Conservation (phyloP, 2,329 filamentous ascomycete species). For the Pseudopyrenochaeta lycopersici region DNA sequence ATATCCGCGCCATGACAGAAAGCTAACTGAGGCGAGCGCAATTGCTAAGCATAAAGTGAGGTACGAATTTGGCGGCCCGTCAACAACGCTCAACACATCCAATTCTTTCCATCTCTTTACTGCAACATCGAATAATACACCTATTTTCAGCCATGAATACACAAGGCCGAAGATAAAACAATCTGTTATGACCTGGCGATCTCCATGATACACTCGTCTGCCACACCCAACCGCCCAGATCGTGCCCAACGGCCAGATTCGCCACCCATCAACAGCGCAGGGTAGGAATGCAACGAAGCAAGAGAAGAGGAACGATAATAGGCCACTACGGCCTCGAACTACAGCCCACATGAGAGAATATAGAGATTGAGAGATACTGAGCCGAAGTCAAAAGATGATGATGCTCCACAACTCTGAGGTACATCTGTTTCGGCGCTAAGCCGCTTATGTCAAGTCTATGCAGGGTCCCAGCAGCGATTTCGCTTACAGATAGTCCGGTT, state of each 20-base stretch:
- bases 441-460: conserved; percentile 29
- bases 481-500: conserved; percentile 2
- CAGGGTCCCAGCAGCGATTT: conserved; percentile 14
- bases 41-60: conserved; percentile 13
- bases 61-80: conserved; percentile 7
- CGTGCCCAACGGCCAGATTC: conserved; percentile 27
- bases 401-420: conserved; percentile 15
- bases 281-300: conserved; percentile 11
- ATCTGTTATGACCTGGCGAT: conserved; percentile 31
- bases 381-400: conserved; percentile 5
- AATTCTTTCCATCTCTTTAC: conserved; percentile 19
- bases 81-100: background rate
- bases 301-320: conserved; percentile 10
- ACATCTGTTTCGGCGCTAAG: conserved; percentile 24
- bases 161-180: conserved; percentile 23
- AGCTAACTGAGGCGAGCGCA: conserved; percentile 18
- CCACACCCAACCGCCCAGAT: conserved; percentile 28
- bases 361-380: conserved; percentile 6
- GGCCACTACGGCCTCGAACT: conserved; percentile 15
- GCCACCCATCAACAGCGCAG: conserved; percentile 13
- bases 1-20: conserved; percentile 4
- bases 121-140: conserved; percentile 10
- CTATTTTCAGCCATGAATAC: conserved; percentile 14
- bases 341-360: conserved; percentile 20
- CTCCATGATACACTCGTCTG: conserved; percentile 23